These are phyloP conservation scores for Colletotrichum acutatum DNA, from an alignment of 2,329 filamentous ascomycete genomes.

Conservation along the genomic window DNA sequence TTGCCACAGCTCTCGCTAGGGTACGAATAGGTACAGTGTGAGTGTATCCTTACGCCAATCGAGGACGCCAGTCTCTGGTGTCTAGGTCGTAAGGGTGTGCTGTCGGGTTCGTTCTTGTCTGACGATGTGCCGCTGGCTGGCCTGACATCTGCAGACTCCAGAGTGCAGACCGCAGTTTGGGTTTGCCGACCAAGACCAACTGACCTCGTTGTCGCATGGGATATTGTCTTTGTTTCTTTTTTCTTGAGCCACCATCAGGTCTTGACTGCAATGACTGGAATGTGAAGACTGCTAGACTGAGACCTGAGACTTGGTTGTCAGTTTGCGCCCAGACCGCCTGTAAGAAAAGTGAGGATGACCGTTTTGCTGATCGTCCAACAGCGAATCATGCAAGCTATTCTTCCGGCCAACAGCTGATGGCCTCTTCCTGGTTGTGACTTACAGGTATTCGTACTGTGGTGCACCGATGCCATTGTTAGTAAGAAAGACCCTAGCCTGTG, in stretches of 20 bases:
- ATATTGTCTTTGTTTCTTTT: background rate
- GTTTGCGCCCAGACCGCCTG: background rate
- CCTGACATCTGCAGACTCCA: constrained; percentile 16
- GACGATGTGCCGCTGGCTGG: constrained; percentile 12
- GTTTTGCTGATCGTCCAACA: background rate
- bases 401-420: background rate
- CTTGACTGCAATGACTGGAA: background rate
- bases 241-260: background rate
- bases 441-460: background rate
- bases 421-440: background rate
- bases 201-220: background rate
- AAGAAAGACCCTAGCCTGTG: background rate
- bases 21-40: background rate
- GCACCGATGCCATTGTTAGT: too few relatives aligned
- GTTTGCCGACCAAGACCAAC: background rate
- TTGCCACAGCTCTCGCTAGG: background rate
- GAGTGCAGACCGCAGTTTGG: constrained; percentile 18
- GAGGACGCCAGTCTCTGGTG: too few relatives aligned
- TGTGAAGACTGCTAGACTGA: background rate
- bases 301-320: background rate
- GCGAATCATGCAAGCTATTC: constrained; percentile 2
- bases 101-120: background rate
- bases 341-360: constrained; percentile 1
- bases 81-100: background rate
- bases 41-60: background rate